Evolutionary conservation across 73 alveolate species (phyloP), one percentile per base, ranked within the genome.

Genomic region (Paramecium sonneborni): DNA sequence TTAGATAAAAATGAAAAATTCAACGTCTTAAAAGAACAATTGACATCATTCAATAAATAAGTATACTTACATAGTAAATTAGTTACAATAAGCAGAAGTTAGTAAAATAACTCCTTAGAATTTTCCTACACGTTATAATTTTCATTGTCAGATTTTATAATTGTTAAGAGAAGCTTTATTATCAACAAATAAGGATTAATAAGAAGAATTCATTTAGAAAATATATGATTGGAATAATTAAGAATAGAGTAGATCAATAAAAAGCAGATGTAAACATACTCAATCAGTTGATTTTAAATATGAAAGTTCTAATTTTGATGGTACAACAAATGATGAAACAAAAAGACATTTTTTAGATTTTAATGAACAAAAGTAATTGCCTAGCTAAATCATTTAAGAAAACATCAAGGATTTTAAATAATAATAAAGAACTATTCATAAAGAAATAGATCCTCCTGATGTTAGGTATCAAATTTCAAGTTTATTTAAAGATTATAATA

Each of bases 291-390:
- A 62, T 32, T 62, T 26, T 4, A 62, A 62, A 62, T 62, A 62
- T 32, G 84, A 62, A 32, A 62, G 84, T 62, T 62, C 84, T 32
- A 62, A 62, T 32, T 62, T 62, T 32, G 84, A 62, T 62, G 84
- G 84, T 62, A 62, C 84, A 62, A 62, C 84, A 11, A 62, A 62
- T 32, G 84, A 62, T 26, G 84, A 62, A 62, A 62, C 84, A 0
- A 62, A 62, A 32, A 62, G 84, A 62, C 84, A 62, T 26, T 62
- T 62, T 10, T n/a, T 62, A 30, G 84, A 62, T 32, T 62, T 62
- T 62, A 62, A 12, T 26, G 84, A 62, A 26, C 23, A 52, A 52
- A 62, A 26, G n/a, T 30, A 62, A 62, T 62, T 62, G 46, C 84
- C 84, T 26, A 62, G 84, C 26, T 26, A 26, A 12, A 30, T 30